These are phyloP conservation scores for Cornus suecica DNA, from an alignment of 148 eudicot genomes.

Conservation along the genomic window DNA sequence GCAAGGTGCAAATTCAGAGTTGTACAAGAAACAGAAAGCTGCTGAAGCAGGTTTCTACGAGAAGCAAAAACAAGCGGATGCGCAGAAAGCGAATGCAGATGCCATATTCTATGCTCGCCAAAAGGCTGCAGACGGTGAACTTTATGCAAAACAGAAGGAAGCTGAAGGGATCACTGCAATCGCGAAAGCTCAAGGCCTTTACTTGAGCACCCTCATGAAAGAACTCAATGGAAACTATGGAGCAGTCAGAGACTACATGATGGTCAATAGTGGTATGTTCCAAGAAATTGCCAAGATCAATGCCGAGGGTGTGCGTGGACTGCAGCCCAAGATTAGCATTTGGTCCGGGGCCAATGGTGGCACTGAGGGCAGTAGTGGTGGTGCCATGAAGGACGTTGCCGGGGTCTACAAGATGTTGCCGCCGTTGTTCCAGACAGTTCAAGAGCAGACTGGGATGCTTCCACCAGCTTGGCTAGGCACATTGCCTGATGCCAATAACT, in stretches of 20 bases:
- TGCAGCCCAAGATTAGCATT: slow-evolving; percentile 34
- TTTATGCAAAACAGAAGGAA: slow-evolving; percentile 26
- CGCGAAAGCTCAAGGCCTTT: slow-evolving; percentile 24
- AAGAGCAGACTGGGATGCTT: slow-evolving; percentile 37
- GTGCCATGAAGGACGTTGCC: slow-evolving; percentile 28
- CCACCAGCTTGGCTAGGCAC: slow-evolving; percentile 40
- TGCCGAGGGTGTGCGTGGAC: slow-evolving; percentile 22
- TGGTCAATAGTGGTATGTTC: slow-evolving; percentile 24
- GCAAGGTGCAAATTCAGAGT: slow-evolving; percentile 35
- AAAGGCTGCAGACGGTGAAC: slow-evolving; percentile 25
- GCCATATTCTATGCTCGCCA: slow-evolving; percentile 28
- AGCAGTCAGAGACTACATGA: slow-evolving; percentile 30
- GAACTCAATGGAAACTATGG: slow-evolving; percentile 20
- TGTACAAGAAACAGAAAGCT: slow-evolving; percentile 31
- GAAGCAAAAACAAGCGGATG: slow-evolving; percentile 23
- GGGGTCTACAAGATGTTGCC: slow-evolving; percentile 28
- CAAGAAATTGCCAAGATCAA: slow-evolving; percentile 32
- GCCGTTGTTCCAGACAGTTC: slow-evolving; percentile 28
- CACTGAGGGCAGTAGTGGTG: neutral
- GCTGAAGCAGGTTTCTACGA: slow-evolving; percentile 28
- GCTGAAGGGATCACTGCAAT: slow-evolving; percentile 29
- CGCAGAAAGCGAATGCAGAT: slow-evolving; percentile 27
- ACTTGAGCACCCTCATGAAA: slow-evolving; percentile 15
- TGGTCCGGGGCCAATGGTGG: slow-evolving; percentile 28
- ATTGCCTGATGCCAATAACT: slow-evolving; percentile 10